Conservation (phyloP, 1,284 basidiomycete species). For the Coniferiporia weirii region DNA sequence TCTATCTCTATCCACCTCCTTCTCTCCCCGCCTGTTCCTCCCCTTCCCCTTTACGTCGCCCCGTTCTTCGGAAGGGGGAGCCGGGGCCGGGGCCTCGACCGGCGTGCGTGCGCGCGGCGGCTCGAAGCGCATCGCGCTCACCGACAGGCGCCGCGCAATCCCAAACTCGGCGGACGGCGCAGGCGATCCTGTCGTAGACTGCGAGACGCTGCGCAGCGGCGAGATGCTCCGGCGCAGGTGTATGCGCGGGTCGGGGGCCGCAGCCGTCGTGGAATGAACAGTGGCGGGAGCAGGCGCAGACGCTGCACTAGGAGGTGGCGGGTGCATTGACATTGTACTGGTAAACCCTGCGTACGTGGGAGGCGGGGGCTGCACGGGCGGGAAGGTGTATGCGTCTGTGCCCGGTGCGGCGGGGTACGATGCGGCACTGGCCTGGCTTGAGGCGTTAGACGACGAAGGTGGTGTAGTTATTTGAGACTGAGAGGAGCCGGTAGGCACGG, state of each 20-base stretch:
- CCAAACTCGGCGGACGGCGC: background rate
- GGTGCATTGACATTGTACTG: background rate
- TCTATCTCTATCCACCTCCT: background rate
- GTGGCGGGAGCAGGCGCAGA: background rate
- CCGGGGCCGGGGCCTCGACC: background rate
- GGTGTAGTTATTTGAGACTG: background rate
- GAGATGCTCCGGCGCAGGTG: background rate
- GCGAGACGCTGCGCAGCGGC: background rate
- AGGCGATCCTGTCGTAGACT: background rate
- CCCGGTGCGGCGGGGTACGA: conserved; percentile 2
- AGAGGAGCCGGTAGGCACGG: background rate
- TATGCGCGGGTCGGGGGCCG: background rate
- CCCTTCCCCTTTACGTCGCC: background rate
- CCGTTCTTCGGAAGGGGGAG: background rate
- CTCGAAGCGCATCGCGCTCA: conserved; percentile 3
- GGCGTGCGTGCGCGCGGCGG: background rate
- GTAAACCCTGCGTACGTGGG: background rate
- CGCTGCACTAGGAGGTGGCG: background rate
- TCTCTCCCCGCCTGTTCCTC: background rate
- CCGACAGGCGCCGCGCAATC: background rate
- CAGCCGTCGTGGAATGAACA: background rate
- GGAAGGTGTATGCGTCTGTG: conserved; percentile 15
- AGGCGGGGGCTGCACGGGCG: conserved; percentile 5
- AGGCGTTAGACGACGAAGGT: background rate
- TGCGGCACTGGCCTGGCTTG: background rate